Percentiles rank a stretch among this genome's conserved stretches.
These are phyloP conservation scores for Nakazawaea wyomingensis DNA, from an alignment of 805 yeast genomes.

Conservation along the genomic window DNA sequence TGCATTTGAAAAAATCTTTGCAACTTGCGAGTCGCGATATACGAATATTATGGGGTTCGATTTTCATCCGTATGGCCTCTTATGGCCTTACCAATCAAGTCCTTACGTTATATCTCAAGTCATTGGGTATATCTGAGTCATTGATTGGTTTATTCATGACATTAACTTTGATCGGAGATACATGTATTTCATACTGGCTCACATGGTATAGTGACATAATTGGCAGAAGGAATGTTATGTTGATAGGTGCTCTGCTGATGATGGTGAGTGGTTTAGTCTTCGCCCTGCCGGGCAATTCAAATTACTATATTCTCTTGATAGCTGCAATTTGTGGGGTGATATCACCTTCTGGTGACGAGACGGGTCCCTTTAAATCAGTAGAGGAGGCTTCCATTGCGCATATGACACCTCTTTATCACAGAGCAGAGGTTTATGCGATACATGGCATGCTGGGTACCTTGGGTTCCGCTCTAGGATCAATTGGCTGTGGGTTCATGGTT, in stretches of 20 bases:
- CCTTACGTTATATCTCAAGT: conserved; percentile 58
- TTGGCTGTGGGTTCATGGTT: conserved; percentile 55
- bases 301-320: conserved; percentile 47
- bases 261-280: conserved; percentile 59
- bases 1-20: conserved; percentile 33
- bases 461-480: conserved; percentile 73
- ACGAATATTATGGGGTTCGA: conserved; percentile 60
- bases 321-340: conserved; percentile 85
- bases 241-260: conserved; percentile 66
- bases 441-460: conserved; percentile 64
- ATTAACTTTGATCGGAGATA: conserved; percentile 74
- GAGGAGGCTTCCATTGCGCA: conserved; percentile 84
- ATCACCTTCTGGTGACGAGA: conserved; percentile 85
- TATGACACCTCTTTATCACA: conserved; percentile 54
- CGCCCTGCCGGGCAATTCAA: conserved; percentile 38
- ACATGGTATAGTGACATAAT: conserved; percentile 74
- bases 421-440: conserved; percentile 73
- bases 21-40: conserved; percentile 45
- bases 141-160: conserved; percentile 79
- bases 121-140: conserved; percentile 48
- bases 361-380: conserved; percentile 84
- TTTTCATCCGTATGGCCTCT: conserved; percentile 64
- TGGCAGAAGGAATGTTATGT: conserved; percentile 64
- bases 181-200: conserved; percentile 57
- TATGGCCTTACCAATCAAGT: conserved; percentile 81